Conservation (phyloP, 345 rosid species). For the Citrus cavaleriei region DNA sequence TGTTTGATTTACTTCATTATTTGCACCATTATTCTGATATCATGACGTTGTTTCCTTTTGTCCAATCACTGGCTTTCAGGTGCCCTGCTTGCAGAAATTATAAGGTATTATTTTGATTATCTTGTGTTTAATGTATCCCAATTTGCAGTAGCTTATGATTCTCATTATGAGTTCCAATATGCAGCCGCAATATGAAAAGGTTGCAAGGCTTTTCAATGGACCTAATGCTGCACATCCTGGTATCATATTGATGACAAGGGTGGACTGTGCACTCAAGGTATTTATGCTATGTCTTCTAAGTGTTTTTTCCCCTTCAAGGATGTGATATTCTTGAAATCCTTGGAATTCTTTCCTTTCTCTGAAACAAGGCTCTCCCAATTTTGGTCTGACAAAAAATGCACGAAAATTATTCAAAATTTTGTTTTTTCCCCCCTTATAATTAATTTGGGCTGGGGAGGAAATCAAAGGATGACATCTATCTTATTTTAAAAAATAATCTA, state of each 20-base stretch:
- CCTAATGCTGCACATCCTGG: slow-evolving; percentile 86
- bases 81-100: slow-evolving; percentile 99
- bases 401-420: neutral
- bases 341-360: neutral
- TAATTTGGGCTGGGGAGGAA: neutral
- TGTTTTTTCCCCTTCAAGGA: neutral
- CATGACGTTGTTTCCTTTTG: slow-evolving; percentile 11
- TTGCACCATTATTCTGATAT: neutral
- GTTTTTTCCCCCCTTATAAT: neutral
- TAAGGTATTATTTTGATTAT: slow-evolving; percentile 48
- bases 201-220: slow-evolving; percentile 92
- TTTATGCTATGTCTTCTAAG: slow-evolving; percentile 11
- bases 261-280: slow-evolving; percentile 93
- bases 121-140: slow-evolving; percentile 7
- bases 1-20: neutral
- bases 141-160: slow-evolving; percentile 5
- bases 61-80: slow-evolving; percentile 47
- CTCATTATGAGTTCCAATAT: slow-evolving; percentile 28
- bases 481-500: neutral
- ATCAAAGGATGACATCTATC: neutral
- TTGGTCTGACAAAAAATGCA: neutral
- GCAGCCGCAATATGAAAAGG: slow-evolving; percentile 94
- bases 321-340: neutral
- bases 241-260: slow-evolving; percentile 73
- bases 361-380: neutral